These are phyloP conservation scores for Acacia crassicarpa DNA, from an alignment of 306 rosid species.

Conservation along the genomic window DNA sequence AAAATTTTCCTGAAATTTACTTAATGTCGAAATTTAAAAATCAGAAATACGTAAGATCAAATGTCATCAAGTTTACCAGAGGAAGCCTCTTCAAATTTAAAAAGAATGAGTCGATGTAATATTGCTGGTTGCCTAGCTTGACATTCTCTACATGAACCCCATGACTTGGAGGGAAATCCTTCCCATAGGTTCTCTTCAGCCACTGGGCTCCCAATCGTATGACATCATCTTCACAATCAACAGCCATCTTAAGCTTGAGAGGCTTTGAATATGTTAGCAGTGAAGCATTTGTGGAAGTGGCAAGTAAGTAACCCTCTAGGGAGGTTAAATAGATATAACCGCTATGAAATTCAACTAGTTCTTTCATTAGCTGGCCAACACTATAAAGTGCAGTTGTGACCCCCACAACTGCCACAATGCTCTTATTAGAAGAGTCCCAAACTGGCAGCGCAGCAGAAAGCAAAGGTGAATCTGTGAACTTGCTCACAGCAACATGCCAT, in stretches of 20 bases:
- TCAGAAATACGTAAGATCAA: not conserved
- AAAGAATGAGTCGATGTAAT: constrained; percentile 91
- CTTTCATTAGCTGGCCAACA: constrained; percentile 94
- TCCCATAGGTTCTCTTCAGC: constrained; percentile 66
- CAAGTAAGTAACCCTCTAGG: constrained; percentile 83
- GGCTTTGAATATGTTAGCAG: constrained; percentile 63
- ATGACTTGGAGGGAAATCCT: constrained; percentile 64
- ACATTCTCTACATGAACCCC: constrained; percentile 92
- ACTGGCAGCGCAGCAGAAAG: constrained; percentile 98
- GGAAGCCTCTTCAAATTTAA: constrained; percentile 93
- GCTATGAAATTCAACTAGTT: constrained; percentile 85
- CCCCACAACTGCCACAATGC: constrained; percentile 93
- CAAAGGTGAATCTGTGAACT: constrained; percentile 86
- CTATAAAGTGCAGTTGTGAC: constrained; percentile 93
- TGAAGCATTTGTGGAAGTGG: constrained; percentile 87
- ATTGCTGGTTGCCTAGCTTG: constrained; percentile 65
- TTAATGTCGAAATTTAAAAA: not conserved
- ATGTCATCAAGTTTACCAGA: constrained; percentile 56
- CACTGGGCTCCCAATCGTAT: constrained; percentile 77
- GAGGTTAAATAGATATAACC: constrained; percentile 95
- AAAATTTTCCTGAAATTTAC: not conserved
- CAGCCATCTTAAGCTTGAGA: constrained; percentile 81
- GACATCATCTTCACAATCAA: constrained; percentile 62
- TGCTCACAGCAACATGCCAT: constrained; percentile 98
- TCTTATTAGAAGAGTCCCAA: constrained; percentile 78